Evolutionary conservation across 768 basidiomycete genomes (phyloP), one percentile per base, ranked within the genome.

Genomic region (Mycena vitilis): DNA sequence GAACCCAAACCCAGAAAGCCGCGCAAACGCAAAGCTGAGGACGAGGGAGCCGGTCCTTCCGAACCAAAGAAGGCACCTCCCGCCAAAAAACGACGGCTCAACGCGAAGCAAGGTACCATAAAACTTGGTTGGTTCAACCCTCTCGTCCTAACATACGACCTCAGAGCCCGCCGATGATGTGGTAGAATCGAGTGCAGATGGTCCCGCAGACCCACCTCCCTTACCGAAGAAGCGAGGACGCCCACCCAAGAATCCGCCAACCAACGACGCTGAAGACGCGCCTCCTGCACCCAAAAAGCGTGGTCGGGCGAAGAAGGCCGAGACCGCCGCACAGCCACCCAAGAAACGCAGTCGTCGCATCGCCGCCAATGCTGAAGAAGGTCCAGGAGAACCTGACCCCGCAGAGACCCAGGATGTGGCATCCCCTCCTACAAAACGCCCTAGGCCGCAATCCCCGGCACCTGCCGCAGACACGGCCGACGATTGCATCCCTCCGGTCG

Each of bases 321-420:
- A 70, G 20, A 59, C 62, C 22, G 62, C 68, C 22, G 59, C 70
- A 48, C 66, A 68, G 25, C 54, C 54, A 38, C 78, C 77, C 9
- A 80, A 75, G 73, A 82, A 81, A 71, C 81, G 81, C 40, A 79
- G 79, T n/a, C 78, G 79, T 76, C 73, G 10, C 22, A n/a, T 48
- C 22, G 56, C 40, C 15, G 30, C 8, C 15, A 44, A 45, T 22
- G 61, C 15, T 45, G 40, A 11, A 30, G 47, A 59, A 38, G 53
- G 3, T 25, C 10, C 25, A 9, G 56, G 42, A 44, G 47, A 51
- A 16, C 30, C 37, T 25, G 25, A 13, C 45, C 22, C 42, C 12
- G 16, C 44, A 8, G 63, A 72, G 62, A 74, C 75, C 38, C 72
- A 74, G 45, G 71, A 70, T 60, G 44, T 57, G 34, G 37, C 63